Base-by-base conservation (phyloP, 1,139 yeast genomes). In the Taphrina confusa region DNA sequence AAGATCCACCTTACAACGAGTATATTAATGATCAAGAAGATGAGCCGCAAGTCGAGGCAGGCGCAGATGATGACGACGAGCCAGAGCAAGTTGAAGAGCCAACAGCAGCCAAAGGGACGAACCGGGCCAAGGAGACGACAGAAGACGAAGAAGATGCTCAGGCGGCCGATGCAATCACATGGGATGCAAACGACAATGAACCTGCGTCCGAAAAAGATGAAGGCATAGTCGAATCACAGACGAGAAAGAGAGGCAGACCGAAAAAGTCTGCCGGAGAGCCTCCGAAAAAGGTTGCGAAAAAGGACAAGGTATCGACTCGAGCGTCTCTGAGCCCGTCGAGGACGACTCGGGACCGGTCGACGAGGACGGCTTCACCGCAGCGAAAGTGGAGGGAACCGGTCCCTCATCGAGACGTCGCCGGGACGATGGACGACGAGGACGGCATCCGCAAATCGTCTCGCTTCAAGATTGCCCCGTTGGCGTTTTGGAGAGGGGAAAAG, bases 401-500 rank as follows among this genome's bases (percentile, higher is more conserved):
- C 55, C 59, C 34, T 57, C 57, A 33, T 50, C 62, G 27, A 60
- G 49, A 42, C 39, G 42, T 9, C n/a, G 42, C 6, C 23, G 51
- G 51, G 34, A 33, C 37, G 23, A 54, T 42, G 27, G 47, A 49
- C 20, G 39, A 45, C 34, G 31, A 44, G 50, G 57, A 58, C 5
- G 66, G 65, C n/a, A 46, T 67, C 22, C 67, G 87, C 64, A 73
- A 81, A 64, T 86, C 96, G 0, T 77, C 78, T 46, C 78, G 96
- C 68, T 80, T 82, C 0, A 80, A 80, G 65, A 78, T 87, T 5
- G 82, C 85, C 1, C 95, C 96, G 0, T 74, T 89, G 65, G 92
- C 90, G 9, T 87, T 79, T 70, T 89, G 97, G 96, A 80, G 87
- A 70, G 87, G 86, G 69, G 96, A 90, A 71, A 77, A 83, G 63